These are phyloP conservation scores for Yamadazyma taylorii DNA, from an alignment of 1,139 yeast species.

Conservation along the genomic window DNA sequence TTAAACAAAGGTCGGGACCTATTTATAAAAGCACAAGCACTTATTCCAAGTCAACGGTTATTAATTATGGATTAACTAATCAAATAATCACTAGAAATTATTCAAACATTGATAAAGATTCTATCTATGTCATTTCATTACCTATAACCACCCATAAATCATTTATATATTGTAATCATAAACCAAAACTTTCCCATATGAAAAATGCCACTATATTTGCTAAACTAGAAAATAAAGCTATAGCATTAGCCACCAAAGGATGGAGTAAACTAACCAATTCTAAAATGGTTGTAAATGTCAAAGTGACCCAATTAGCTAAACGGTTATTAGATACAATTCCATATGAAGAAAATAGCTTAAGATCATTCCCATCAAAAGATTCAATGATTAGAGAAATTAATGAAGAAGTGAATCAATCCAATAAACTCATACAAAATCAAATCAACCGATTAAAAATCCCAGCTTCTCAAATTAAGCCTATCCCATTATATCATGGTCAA, in stretches of 20 bases:
- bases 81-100: not conserved
- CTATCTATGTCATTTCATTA: slow-evolving; percentile 54
- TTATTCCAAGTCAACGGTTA: no score
- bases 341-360: slow-evolving; percentile 52
- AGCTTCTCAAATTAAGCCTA: slow-evolving; percentile 36
- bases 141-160: slow-evolving; percentile 61
- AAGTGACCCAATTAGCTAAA: slow-evolving; percentile 36
- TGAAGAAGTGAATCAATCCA: slow-evolving; percentile 16
- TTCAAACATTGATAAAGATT: slow-evolving; percentile 15
- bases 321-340: slow-evolving; percentile 45
- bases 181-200: slow-evolving; percentile 29
- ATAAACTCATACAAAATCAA: slow-evolving; percentile 31
- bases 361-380: slow-evolving; percentile 50
- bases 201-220: slow-evolving; percentile 33
- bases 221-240: slow-evolving; percentile 40
- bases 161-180: slow-evolving; percentile 61
- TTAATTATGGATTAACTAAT: no score
- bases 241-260: slow-evolving; percentile 37
- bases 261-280: slow-evolving; percentile 50
- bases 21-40: no score
- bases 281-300: slow-evolving; percentile 35
- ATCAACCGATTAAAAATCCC: slow-evolving; percentile 30
- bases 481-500: slow-evolving; percentile 44
- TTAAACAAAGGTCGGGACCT: no score
- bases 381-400: slow-evolving; percentile 51